A percentile compares a stretch with the other conserved stretches of the same genome.
Conservation (phyloP, 2,329 filamentous ascomycete genomes). For the Pyrenophora graminea region DNA sequence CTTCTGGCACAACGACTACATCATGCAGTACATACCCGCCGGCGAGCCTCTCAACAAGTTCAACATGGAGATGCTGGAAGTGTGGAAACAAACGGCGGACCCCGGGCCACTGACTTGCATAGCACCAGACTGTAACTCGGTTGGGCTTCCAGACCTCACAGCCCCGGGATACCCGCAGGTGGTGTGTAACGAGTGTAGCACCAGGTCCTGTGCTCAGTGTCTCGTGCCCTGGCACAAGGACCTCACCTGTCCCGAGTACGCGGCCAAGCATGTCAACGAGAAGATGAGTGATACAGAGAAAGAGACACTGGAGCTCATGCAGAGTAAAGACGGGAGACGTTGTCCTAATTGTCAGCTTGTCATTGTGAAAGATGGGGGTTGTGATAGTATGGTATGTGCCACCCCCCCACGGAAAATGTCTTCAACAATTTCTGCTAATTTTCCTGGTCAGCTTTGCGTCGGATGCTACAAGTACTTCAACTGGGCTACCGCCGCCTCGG, state of each 20-base stretch:
- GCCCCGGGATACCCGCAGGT: slow-evolving; percentile 35
- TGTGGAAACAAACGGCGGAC: slow-evolving; percentile 21
- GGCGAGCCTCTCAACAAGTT: slow-evolving; percentile 25
- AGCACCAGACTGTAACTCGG: slow-evolving; percentile 15
- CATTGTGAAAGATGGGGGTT: slow-evolving; percentile 39
- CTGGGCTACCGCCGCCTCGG: slow-evolving; percentile 30
- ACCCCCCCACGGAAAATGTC: background rate
- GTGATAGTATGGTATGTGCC: slow-evolving; percentile 24
- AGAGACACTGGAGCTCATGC: slow-evolving; percentile 28
- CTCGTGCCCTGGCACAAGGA: slow-evolving; percentile 30
- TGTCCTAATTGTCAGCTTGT: slow-evolving; percentile 39
- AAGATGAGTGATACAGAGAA: slow-evolving; percentile 30
- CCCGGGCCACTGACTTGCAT: slow-evolving; percentile 21
- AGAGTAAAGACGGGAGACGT: slow-evolving; percentile 30
- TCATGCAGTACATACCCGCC: slow-evolving; percentile 27
- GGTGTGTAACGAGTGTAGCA: slow-evolving; percentile 22
- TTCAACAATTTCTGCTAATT: background rate
- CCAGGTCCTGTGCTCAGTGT: slow-evolving; percentile 29
- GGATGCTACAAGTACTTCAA: slow-evolving; percentile 34
- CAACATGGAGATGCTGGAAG: slow-evolving; percentile 31
- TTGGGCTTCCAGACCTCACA: slow-evolving; percentile 20
- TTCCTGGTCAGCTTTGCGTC: slow-evolving; percentile 12
- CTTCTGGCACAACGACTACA: slow-evolving; percentile 22
- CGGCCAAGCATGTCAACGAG: slow-evolving; percentile 19
- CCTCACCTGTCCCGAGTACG: slow-evolving; percentile 30